Base-by-base conservation (phyloP, 306 rosid species). In the Cicer arietinum region DNA sequence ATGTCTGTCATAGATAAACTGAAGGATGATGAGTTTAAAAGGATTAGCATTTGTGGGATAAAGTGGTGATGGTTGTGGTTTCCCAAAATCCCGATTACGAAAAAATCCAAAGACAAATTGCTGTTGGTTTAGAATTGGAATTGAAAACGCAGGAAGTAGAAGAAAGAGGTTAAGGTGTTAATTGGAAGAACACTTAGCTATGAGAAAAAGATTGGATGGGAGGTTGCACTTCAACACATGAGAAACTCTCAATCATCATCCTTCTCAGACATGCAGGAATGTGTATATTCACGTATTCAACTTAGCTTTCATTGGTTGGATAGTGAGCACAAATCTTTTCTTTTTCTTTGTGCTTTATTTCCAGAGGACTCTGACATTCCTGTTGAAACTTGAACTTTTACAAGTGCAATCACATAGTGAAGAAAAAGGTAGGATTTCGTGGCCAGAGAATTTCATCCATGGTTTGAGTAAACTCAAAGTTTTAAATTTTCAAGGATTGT, bases 161-260 rank as follows among this genome's bases (percentile, higher is more conserved):
- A 50, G 54, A 17, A 50, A 50, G 18, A 17, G 54, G 11, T 7
- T 2, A 54, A 30, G 42, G 64, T 11, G 1, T 8, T 58, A 58
- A 58, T 25, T 25, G 87, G 63, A 37, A 75, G 14, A 20, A 82
- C 85, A 1, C 63, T 25, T 80, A 4, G 45, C 56, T 51, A 67
- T 5, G 22, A 43, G 7, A 47, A 35, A 1, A 66, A 76, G 18
- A 4, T 3, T 43, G 7, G 2, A 2, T 85, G 89, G 86, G 43
- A 2, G 7, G 58, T 41, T 68, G 84, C 84, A 5, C 41, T 76
- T 4, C 45, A 60, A 5, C 65, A 73, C n/a, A 18, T 79, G 5
- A 56, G 39, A 10, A 79, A 50, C 10, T 61, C 82, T n/a, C 10
- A 1, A 20, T 5, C 6, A 7, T 14, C 58, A 50, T 74, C 53